Percentiles rank a stretch among this genome's conserved stretches.
phyloP scores from a whole-genome alignment of 2,329 filamentous ascomycete genomes.

The Fusarium robinianum region DNA sequence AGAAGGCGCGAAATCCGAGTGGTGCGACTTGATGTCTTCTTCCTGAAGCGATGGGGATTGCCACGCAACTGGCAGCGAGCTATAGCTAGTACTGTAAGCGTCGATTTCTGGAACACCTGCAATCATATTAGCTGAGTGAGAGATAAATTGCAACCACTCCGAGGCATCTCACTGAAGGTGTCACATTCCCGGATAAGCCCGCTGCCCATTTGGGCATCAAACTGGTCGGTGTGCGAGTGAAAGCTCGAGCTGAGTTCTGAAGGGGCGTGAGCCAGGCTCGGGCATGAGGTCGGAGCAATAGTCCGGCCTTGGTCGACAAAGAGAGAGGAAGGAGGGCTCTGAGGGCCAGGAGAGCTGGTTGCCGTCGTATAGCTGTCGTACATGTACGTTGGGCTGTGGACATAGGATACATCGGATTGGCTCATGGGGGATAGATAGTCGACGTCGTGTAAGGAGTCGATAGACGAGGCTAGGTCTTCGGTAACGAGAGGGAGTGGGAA shows the following conservation, averaged over 20 bases:
- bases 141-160: slow-evolving; percentile 42
- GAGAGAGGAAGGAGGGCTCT: slow-evolving; percentile 59
- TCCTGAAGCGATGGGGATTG: slow-evolving; percentile 46
- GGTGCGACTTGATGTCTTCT: slow-evolving; percentile 52
- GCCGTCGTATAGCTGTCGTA: slow-evolving; percentile 59
- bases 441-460: slow-evolving; percentile 65
- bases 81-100: slow-evolving; percentile 55
- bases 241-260: slow-evolving; percentile 65
- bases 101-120: slow-evolving; percentile 59
- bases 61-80: slow-evolving; percentile 55
- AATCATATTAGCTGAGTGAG: slow-evolving; percentile 45
- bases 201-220: slow-evolving; percentile 59
- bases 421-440: slow-evolving; percentile 66
- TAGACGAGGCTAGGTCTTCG: slow-evolving; percentile 57
- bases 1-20: slow-evolving; percentile 50
- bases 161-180: slow-evolving; percentile 55
- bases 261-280: slow-evolving; percentile 63
- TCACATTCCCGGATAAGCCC: slow-evolving; percentile 61
- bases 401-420: slow-evolving; percentile 59
- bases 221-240: slow-evolving; percentile 61
- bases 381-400: slow-evolving; percentile 59
- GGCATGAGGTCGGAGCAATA: slow-evolving; percentile 62
- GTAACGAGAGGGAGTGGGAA: slow-evolving; percentile 52
- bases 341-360: slow-evolving; percentile 58
- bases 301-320: slow-evolving; percentile 56